phyloP scores from a whole-genome alignment of 495 filamentous ascomycete genomes.

The Alectoria sarmentosa region DNA sequence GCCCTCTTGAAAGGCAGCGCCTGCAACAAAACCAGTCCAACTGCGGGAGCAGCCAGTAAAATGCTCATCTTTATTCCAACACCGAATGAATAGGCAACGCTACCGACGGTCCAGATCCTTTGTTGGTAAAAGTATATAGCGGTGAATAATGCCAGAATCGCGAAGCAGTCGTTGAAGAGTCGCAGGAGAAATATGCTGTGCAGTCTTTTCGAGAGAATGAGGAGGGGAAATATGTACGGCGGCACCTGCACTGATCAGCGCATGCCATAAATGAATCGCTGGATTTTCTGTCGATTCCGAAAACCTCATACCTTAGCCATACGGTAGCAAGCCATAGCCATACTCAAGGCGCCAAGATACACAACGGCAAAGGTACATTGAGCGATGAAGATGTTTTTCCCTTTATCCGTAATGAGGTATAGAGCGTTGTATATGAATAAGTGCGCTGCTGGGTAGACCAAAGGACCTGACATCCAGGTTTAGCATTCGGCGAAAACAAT shows the following conservation, averaged over 20 bases:
- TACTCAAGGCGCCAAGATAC: conserved; percentile 64
- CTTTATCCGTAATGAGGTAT: conserved; percentile 68
- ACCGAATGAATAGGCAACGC: conserved; percentile 65
- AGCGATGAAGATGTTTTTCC: conserved; percentile 67
- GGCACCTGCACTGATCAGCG: conserved; percentile 51
- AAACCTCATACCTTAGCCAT: conserved; percentile 50
- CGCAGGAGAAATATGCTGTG: conserved; percentile 91
- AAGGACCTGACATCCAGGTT: background rate
- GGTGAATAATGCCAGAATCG: conserved; percentile 70
- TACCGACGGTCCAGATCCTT: conserved; percentile 62
- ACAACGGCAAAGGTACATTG: conserved; percentile 73
- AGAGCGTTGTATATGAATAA: conserved; percentile 83
- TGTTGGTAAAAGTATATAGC: conserved; percentile 71
- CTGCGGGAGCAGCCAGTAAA: conserved; percentile 70
- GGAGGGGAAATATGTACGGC: conserved; percentile 79
- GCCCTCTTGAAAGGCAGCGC: conserved; percentile 55
- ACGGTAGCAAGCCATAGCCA: conserved; percentile 80
- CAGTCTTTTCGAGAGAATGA: conserved; percentile 83
- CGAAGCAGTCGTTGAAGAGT: conserved; percentile 92
- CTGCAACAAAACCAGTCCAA: conserved; percentile 66
- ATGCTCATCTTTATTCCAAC: conserved; percentile 93
- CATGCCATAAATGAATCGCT: background rate
- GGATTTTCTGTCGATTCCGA: background rate
- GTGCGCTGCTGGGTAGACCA: conserved; percentile 75
- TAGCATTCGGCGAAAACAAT: conserved; percentile 37